A percentile compares a stretch with the other conserved stretches of the same genome.
phyloP scores from a whole-genome alignment of 257 asterid genomes.

The Nyctanthes arbortristis region DNA sequence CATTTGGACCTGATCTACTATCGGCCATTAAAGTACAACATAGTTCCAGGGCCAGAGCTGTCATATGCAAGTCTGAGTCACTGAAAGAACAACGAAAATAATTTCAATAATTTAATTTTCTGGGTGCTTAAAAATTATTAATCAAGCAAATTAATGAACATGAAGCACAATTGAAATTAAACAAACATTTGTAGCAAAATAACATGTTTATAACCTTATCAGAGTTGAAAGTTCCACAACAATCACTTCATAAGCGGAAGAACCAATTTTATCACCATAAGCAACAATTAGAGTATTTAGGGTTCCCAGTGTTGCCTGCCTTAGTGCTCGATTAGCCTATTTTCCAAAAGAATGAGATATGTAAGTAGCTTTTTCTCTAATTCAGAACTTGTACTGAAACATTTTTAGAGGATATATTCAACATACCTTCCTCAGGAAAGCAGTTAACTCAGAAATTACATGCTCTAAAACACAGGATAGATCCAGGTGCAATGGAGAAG shows the following conservation, averaged over 20 bases:
- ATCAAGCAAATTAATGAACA: constrained; percentile 9
- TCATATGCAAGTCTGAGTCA: constrained; percentile 96
- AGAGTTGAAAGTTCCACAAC: constrained; percentile 90
- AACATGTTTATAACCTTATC: constrained; percentile 64
- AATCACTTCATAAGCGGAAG: constrained; percentile 93
- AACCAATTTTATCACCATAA: constrained; percentile 87
- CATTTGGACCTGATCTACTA: constrained; percentile 87
- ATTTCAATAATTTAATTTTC: background rate
- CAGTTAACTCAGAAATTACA: constrained; percentile 91
- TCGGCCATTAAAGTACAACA: constrained; percentile 97
- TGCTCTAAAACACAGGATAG: constrained; percentile 85
- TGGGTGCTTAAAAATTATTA: background rate
- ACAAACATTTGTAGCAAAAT: constrained; percentile 4
- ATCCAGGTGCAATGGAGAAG: constrained; percentile 91
- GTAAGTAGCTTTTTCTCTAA: constrained; percentile 9
- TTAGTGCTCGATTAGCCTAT: constrained; percentile 94
- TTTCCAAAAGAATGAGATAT: constrained; percentile 28
- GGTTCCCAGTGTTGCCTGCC: constrained; percentile 97
- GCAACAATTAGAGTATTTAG: constrained; percentile 87
- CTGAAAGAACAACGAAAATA: constrained; percentile 42
- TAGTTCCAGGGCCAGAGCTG: constrained; percentile 92
- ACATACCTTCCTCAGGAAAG: constrained; percentile 84
- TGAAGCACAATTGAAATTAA: constrained; percentile 5
- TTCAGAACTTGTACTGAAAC: constrained; percentile 5
- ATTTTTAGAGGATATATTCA: constrained; percentile 6